Evolutionary conservation across 2,329 filamentous ascomycete species (phyloP).

Genomic region (Fusarium succisae): DNA sequence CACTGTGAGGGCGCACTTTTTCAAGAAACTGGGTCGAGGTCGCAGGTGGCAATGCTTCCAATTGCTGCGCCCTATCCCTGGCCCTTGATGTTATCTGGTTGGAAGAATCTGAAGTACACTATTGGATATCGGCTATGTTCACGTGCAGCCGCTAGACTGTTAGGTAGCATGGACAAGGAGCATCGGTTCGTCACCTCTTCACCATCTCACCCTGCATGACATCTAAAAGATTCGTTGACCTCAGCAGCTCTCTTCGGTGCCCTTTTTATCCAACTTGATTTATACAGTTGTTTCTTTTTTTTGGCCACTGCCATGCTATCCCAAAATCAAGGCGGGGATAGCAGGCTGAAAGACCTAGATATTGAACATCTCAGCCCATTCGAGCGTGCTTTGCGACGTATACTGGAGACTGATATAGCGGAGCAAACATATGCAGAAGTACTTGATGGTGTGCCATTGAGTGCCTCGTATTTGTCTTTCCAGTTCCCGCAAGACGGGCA

Average conservation of each 20-base stretch:
- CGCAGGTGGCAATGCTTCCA: neutral
- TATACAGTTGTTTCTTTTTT: neutral
- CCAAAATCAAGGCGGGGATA: neutral
- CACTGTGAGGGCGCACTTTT: fast-evolving
- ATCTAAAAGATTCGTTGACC: neutral
- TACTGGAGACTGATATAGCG: neutral
- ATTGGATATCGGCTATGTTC: neutral
- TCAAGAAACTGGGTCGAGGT: too few species aligned
- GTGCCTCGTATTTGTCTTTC: neutral
- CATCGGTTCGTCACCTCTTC: neutral
- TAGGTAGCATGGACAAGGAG: neutral
- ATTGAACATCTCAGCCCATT: neutral
- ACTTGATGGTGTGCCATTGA: neutral
- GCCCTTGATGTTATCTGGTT: too few species aligned
- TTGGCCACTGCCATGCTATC: neutral
- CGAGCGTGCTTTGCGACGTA: neutral
- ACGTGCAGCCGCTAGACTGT: neutral
- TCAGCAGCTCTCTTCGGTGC: fast-evolving
- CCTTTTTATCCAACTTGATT: fast-evolving
- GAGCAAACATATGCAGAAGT: neutral
- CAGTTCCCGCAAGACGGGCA: neutral
- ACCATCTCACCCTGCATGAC: neutral
- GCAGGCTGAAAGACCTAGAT: neutral
- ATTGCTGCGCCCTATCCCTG: neutral
- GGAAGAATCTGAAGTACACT: neutral